These are phyloP conservation scores for Podila epicladia DNA, from an alignment of 192 early-diverging fungal genomes.

Conservation along the genomic window DNA sequence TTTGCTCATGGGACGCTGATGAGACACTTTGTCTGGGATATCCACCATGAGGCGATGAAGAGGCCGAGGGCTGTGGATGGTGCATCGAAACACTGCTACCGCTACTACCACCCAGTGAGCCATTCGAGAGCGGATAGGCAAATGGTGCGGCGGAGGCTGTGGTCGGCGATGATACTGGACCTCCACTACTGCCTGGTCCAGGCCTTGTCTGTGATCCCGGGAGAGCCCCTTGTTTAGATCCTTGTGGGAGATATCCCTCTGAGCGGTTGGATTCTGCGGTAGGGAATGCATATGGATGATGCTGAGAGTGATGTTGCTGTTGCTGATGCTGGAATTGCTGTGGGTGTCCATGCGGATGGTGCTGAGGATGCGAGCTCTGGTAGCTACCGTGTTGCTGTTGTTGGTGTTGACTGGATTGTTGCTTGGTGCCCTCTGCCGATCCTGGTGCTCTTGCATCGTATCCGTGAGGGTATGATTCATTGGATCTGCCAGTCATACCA, in stretches of 20 bases:
- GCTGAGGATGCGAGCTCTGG: conserved; percentile 1
- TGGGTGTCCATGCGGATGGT: background rate
- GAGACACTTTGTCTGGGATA: background rate
- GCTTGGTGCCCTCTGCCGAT: background rate
- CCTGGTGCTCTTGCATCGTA: conserved; percentile 1
- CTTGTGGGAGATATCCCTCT: background rate
- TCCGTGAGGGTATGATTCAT: background rate
- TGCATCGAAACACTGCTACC: background rate
- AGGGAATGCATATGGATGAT: background rate
- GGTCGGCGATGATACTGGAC: background rate
- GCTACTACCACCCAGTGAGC: background rate
- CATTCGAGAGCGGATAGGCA: background rate
- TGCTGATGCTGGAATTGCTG: conserved; percentile 1
- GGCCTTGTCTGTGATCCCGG: background rate
- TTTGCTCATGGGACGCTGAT: background rate
- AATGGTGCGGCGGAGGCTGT: background rate
- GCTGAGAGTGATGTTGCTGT: background rate
- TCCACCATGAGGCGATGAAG: no score
- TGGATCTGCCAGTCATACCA: background rate
- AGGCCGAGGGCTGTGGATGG: no score
- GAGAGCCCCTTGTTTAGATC: background rate
- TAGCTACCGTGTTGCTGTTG: background rate
- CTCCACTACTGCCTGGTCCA: background rate
- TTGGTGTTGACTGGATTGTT: background rate
- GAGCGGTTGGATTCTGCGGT: background rate